phyloP scores from a whole-genome alignment of 129 eudicot species.

The Chrysanthemum lavandulifolium region DNA sequence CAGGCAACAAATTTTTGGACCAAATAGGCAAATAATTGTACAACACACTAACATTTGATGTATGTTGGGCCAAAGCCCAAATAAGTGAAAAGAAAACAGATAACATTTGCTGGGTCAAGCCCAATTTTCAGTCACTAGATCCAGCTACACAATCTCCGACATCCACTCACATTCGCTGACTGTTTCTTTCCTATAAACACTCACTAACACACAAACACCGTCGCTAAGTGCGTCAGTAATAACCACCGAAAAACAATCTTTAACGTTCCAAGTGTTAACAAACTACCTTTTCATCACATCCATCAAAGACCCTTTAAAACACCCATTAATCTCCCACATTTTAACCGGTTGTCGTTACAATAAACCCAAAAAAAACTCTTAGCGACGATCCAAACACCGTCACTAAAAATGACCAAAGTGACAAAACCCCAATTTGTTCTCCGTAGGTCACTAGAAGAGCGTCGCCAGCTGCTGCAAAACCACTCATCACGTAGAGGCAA shows the following conservation, averaged over 20 bases:
- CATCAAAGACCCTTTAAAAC: constrained; percentile 9
- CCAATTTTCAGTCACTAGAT: no score
- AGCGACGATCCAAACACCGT: constrained; percentile 22
- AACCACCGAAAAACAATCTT: constrained; percentile 7
- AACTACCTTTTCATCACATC: neutral
- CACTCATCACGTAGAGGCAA: constrained; percentile 13
- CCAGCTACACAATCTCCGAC: no score
- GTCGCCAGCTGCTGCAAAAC: constrained; percentile 30
- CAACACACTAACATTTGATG: no score
- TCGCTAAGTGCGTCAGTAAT: neutral
- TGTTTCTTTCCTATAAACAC: neutral
- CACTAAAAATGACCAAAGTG: constrained; percentile 11
- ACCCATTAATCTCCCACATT: neutral
- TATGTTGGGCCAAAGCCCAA: no score
- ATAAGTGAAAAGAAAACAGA: no score
- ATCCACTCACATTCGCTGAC: no score
- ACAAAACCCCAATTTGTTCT: constrained; percentile 25
- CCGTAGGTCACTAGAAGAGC: constrained; percentile 28
- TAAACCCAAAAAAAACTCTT: neutral
- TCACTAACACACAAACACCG: neutral
- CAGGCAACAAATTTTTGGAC: no score
- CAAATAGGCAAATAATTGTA: no score
- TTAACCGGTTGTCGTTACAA: constrained; percentile 16
- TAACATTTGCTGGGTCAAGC: no score
- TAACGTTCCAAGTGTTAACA: neutral